These are phyloP conservation scores for Spizellomyces punctatus DNA, from an alignment of 192 early-diverging fungal genomes.

Conservation along the genomic window DNA sequence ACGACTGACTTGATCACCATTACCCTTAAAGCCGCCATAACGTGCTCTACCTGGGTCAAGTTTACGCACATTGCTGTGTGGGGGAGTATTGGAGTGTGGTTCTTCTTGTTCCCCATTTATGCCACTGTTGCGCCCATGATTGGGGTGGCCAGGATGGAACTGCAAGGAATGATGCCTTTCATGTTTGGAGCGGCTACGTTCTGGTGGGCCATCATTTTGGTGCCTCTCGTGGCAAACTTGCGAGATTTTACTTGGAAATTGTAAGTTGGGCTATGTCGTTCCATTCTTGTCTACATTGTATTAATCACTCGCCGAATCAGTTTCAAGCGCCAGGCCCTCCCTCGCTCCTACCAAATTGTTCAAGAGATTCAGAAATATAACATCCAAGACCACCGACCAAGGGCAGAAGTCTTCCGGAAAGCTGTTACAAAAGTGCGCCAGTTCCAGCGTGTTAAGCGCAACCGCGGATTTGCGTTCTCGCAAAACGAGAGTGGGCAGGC, in stretches of 20 bases:
- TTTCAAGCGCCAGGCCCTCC: constrained; percentile 76
- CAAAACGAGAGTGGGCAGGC: constrained; percentile 97
- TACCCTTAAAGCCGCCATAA: constrained; percentile 87
- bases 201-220: constrained; percentile 83
- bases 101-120: constrained; percentile 84
- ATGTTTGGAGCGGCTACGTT: constrained; percentile 58
- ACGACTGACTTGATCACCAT: constrained; percentile 87
- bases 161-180: constrained; percentile 44
- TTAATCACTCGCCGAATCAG: constrained; percentile 42
- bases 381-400: constrained; percentile 95
- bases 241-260: constrained; percentile 96
- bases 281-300: constrained; percentile 5
- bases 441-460: constrained; percentile 89
- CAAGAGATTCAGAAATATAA: constrained; percentile 99
- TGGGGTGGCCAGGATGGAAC: constrained; percentile 47
- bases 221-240: constrained; percentile 83
- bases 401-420: constrained; percentile 98
- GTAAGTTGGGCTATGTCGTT: constrained; percentile 59
- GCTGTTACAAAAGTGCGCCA: constrained; percentile 93
- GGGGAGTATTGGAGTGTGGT: constrained; percentile 89
- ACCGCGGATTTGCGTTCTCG: constrained; percentile 97
- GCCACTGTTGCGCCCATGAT: constrained; percentile 71
- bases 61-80: constrained; percentile 90
- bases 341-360: constrained; percentile 90
- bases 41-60: constrained; percentile 91